Conservation (phyloP, 75 land plant species). For the Pinus albicaulis region DNA sequence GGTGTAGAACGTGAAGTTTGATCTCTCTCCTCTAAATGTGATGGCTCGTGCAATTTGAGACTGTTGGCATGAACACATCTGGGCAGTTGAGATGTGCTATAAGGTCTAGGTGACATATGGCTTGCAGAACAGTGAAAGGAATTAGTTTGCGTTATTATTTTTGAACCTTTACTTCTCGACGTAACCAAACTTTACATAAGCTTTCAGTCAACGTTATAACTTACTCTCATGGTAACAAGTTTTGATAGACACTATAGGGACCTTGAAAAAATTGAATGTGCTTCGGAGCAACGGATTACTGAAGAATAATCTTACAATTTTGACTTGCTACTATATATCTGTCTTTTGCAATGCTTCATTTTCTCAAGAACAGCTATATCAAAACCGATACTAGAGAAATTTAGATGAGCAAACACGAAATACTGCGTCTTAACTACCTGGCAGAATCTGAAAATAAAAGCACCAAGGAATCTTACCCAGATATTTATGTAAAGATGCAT, state of each 20-base stretch:
- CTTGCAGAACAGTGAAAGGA: too few relatives aligned
- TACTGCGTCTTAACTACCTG: background rate
- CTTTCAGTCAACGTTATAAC: background rate
- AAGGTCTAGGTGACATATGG: too few relatives aligned
- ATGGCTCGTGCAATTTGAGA: too few relatives aligned
- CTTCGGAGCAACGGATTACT: background rate
- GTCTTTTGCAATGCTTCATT: background rate
- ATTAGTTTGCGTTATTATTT: too few relatives aligned
- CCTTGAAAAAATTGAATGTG: background rate
- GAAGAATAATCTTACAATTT: background rate
- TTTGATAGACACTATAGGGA: background rate
- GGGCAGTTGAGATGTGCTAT: too few relatives aligned
- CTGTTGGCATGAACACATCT: too few relatives aligned
- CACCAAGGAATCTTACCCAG: background rate
- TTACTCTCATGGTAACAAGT: background rate
- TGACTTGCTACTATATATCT: background rate
- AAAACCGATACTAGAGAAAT: background rate
- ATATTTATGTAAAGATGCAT: background rate
- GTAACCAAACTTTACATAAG: too few relatives aligned
- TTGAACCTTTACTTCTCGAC: too few relatives aligned
- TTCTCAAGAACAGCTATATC: background rate
- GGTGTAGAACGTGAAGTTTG: too few relatives aligned
- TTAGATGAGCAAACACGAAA: background rate
- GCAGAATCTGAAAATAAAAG: background rate
- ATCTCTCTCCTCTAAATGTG: too few relatives aligned